Percentiles rank a stretch among this genome's conserved stretches.
These are phyloP conservation scores for Dichotomocladium elegans DNA, from an alignment of 371 early-diverging fungal species.

Conservation along the genomic window DNA sequence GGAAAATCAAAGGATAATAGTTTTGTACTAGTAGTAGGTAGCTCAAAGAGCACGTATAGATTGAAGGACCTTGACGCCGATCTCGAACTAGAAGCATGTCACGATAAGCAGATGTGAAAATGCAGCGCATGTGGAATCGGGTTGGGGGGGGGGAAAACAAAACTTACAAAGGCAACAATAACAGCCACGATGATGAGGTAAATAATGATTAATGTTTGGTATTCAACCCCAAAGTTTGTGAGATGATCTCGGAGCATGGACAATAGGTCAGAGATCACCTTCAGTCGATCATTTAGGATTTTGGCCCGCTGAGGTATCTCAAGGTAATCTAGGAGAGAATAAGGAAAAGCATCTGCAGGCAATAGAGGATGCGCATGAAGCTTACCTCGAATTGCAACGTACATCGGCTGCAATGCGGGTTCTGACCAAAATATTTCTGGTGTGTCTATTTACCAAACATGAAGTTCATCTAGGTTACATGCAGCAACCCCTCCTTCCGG, in stretches of 20 bases:
- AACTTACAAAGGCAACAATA: slow-evolving; percentile 61
- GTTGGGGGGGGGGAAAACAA: not conserved
- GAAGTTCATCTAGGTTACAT: too few relatives aligned
- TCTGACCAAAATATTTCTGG: slow-evolving; percentile 59
- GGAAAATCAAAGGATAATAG: not conserved
- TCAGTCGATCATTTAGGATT: slow-evolving; percentile 76
- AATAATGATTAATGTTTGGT: slow-evolving; percentile 65
- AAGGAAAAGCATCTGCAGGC: too few relatives aligned
- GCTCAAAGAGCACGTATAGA: slow-evolving; percentile 28
- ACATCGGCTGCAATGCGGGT: slow-evolving; percentile 51
- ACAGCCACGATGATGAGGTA: slow-evolving; percentile 58
- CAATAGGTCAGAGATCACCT: slow-evolving; percentile 77
- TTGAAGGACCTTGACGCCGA: slow-evolving; percentile 45
- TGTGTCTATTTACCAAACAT: slow-evolving; percentile 33
- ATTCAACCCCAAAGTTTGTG: slow-evolving; percentile 58
- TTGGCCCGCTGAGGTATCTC: slow-evolving; percentile 85
- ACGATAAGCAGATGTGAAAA: not conserved
- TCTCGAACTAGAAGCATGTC: slow-evolving; percentile 40
- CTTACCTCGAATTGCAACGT: slow-evolving; percentile 43
- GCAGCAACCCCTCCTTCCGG: too few relatives aligned
- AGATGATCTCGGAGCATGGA: slow-evolving; percentile 81
- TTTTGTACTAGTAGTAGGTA: not conserved
- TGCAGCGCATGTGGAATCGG: too few relatives aligned
- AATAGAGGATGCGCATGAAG: not conserved
- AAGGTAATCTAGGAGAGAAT: slow-evolving; percentile 44